Evolutionary conservation across 2,329 filamentous ascomycete species (phyloP).

Genomic region (Trichoderma koningii): DNA sequence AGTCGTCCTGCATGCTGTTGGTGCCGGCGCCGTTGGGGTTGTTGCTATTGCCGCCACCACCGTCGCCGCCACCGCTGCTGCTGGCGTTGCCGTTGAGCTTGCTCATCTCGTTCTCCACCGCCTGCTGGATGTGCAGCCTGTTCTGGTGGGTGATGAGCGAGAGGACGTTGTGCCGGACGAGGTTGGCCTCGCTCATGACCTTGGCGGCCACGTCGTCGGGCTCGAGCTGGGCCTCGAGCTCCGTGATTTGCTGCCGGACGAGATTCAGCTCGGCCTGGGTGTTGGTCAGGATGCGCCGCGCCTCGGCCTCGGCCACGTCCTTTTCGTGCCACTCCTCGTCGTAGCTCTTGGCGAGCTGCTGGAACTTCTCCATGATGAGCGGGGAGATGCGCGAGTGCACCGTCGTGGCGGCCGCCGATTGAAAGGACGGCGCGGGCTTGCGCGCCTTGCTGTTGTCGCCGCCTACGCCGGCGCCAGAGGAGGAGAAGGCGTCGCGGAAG

Average conservation of each 20-base stretch:
- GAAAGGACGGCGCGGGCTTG: constrained; percentile 49
- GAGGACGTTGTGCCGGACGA: constrained; percentile 52
- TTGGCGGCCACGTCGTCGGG: constrained; percentile 56
- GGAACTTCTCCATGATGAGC: constrained; percentile 70
- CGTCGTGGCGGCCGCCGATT: constrained; percentile 67
- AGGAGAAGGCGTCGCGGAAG: constrained; percentile 53
- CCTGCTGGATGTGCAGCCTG: constrained; percentile 53
- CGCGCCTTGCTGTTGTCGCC: constrained; percentile 36
- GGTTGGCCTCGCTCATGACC: constrained; percentile 53
- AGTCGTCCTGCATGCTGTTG: constrained; percentile 43
- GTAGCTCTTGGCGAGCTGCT: constrained; percentile 68
- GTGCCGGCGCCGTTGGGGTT: background rate
- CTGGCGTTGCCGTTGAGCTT: constrained; percentile 52
- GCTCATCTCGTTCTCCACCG: constrained; percentile 53
- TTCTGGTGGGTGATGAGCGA: constrained; percentile 56
- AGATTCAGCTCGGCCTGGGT: constrained; percentile 67
- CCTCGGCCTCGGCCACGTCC: constrained; percentile 68
- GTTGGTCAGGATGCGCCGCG: constrained; percentile 64
- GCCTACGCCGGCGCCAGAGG: constrained; percentile 45
- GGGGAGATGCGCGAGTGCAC: constrained; percentile 70
- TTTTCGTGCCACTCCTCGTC: constrained; percentile 77
- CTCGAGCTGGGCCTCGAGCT: constrained; percentile 58
- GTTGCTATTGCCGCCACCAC: background rate
- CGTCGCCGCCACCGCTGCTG: background rate
- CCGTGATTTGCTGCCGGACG: constrained; percentile 60